Percentiles rank a stretch among this genome's conserved stretches.
Evolutionary conservation across 768 basidiomycete genomes (phyloP).

Genomic region (Kwoniella pini): DNA sequence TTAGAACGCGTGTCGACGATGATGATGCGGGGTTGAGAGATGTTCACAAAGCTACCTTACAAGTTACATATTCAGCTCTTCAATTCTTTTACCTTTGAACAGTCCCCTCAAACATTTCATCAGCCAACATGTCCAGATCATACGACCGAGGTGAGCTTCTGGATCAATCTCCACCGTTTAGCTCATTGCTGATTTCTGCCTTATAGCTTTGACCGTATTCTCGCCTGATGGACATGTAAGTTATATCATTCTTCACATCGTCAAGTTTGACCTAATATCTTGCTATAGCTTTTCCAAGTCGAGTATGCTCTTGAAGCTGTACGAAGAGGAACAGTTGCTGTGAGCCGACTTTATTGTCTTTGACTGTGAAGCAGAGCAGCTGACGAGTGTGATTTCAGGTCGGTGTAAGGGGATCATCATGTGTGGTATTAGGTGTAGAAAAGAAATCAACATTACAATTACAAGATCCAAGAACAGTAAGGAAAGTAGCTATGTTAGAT

Average conservation of each 20-base stretch:
- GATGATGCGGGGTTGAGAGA: too few species aligned
- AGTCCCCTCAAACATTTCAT: not conserved
- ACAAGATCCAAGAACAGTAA: slow-evolving; percentile 94
- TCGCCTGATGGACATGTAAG: slow-evolving; percentile 94
- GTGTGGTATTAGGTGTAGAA: slow-evolving; percentile 96
- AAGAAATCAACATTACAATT: slow-evolving; percentile 97
- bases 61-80: too few species aligned
- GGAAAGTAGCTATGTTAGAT: slow-evolving; percentile 98
- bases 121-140: slow-evolving; percentile 66
- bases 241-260: not conserved
- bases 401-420: slow-evolving; percentile 89
- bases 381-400: slow-evolving; percentile 61
- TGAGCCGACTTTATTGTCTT: slow-evolving; percentile 55
- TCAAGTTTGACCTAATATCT: too few species aligned
- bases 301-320: slow-evolving; percentile 99
- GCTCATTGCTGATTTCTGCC: not conserved
- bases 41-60: too few species aligned
- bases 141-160: slow-evolving; percentile 82
- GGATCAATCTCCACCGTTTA: too few species aligned
- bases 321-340: slow-evolving; percentile 93
- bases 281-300: slow-evolving; percentile 63
- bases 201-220: slow-evolving; percentile 88
- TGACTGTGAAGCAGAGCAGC: not conserved
- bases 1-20: too few species aligned
- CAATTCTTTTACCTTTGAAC: too few species aligned